A percentile compares a stretch with the other conserved stretches of the same genome.
phyloP scores from a whole-genome alignment of 805 yeast species.

The Cyberlindnera japonica region DNA sequence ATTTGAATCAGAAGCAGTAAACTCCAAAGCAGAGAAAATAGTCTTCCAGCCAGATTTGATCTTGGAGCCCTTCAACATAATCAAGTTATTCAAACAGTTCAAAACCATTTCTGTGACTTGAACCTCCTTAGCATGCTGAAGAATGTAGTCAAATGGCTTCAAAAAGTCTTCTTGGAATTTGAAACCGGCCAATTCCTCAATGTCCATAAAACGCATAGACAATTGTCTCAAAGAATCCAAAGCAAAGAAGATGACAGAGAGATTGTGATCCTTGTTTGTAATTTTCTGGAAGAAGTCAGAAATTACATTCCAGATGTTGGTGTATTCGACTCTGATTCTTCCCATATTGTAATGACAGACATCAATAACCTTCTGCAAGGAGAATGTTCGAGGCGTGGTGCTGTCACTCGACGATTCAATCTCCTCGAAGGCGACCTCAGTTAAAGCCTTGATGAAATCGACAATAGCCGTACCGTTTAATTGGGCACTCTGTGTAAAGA shows the following conservation, averaged over 20 bases:
- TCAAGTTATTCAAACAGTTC: conserved; percentile 85
- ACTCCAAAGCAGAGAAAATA: conserved; percentile 71
- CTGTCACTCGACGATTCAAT: conserved; percentile 84
- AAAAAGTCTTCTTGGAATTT: conserved; percentile 93
- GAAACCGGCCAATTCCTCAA: conserved; percentile 93
- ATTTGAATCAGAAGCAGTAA: conserved; percentile 59
- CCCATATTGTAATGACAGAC: conserved; percentile 97
- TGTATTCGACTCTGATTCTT: conserved; percentile 95
- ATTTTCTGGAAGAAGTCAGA: conserved; percentile 84
- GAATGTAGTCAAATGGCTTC: conserved; percentile 81
- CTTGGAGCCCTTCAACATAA: conserved; percentile 64
- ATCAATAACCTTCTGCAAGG: conserved; percentile 93
- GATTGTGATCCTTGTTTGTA: conserved; percentile 68
- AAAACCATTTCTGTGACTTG: conserved; percentile 85
- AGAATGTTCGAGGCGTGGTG: conserved; percentile 82
- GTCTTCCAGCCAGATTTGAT: conserved; percentile 96
- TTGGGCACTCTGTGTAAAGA: conserved; percentile 77
- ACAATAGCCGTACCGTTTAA: conserved; percentile 82
- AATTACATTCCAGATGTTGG: conserved; percentile 91
- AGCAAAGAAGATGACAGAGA: conserved; percentile 81
- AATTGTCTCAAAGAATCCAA: conserved; percentile 91
- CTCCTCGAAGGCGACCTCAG: conserved; percentile 86
- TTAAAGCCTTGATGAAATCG: conserved; percentile 80
- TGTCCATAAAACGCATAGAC: conserved; percentile 85
- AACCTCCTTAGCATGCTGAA: conserved; percentile 59